phyloP scores from a whole-genome alignment of 768 basidiomycete species.

The Tubosaeta sp. region DNA sequence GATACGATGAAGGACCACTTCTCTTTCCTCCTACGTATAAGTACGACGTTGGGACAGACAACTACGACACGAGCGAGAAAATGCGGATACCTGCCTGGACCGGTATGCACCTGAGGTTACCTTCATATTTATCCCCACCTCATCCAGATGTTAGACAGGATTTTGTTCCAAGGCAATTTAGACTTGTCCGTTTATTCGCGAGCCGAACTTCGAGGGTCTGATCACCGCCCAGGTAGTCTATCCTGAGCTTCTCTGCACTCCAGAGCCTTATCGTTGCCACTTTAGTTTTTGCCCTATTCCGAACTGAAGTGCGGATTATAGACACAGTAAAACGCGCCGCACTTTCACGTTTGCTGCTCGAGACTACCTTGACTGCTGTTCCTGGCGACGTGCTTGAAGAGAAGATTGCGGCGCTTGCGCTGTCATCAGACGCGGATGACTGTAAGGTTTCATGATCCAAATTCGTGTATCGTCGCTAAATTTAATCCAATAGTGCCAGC shows the following conservation, averaged over 20 bases:
- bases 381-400: conserved; percentile 70
- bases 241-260: neutral
- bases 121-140: neutral
- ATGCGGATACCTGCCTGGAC: conserved; percentile 97
- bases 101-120: conserved; percentile 44
- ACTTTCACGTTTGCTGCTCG: conserved; percentile 64
- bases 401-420: conserved; percentile 57
- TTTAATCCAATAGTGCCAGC: conserved; percentile 58
- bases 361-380: conserved; percentile 55
- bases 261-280: neutral
- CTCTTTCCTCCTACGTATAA: conserved; percentile 95
- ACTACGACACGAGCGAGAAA: conserved; percentile 95
- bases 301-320: conserved; percentile 70
- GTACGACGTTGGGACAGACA: conserved; percentile 77
- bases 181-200: conserved; percentile 78
- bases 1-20: conserved; percentile 86
- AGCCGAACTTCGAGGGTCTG: conserved; percentile 85
- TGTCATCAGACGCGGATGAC: conserved; percentile 38
- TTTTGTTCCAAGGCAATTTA: conserved; percentile 78
- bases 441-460: conserved; percentile 23
- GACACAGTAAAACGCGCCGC: conserved; percentile 71
- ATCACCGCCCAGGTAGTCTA: conserved; percentile 82
- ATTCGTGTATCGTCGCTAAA: conserved; percentile 2
- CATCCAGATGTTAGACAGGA: conserved; percentile 64
- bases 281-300: conserved; percentile 83